Base-by-base conservation (phyloP, 768 basidiomycete genomes). In the Pluteus cervinus region DNA sequence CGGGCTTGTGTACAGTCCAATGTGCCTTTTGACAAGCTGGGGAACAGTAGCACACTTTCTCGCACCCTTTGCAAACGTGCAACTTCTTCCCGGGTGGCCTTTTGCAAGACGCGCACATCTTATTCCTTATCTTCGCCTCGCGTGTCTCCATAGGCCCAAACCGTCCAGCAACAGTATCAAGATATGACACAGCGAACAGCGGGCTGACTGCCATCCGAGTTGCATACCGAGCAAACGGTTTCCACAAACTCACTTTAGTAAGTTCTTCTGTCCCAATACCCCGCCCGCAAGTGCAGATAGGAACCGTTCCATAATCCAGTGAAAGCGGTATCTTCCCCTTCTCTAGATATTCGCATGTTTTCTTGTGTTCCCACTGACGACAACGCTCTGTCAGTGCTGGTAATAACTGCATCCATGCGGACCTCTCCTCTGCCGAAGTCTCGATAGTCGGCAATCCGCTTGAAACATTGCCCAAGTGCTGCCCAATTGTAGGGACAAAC, bases 321-420 rank as follows among this genome's bases (percentile, higher is more conserved):
- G 56, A 53, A 3, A 69, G 53, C 0, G 75, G 74, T 15, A 74
- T 54, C n/a, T n/a, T n/a, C 33, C 39, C 58, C 25, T 33, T 42
- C 12, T 12, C 44, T 0, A 41, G n/a, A 47, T 78, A 79, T 50
- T 73, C 71, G 57, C 79, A 80, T 12, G 52, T 52, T 2, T 49
- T 24, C 11, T 40, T 47, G 48, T 81, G 78, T 7, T 52, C 47
- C 76, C 76, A 79, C 0, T 56, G 62, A 17, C 74, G 66, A 40
- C 75, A 76, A 25, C 74, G 66, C 48, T 79, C 79, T 2, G 63
- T 65, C 21, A 74, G 46, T 5, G 59, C 56, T 4, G 76, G 76
- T 2, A 79, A 50, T 18, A 77, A 61, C 37, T 68, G 59, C 32
- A 68, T 68, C 79, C 76, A 80, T 1, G 61, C 63, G 17, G 44